A percentile compares a stretch with the other conserved stretches of the same genome.
Evolutionary conservation across 2,329 filamentous ascomycete genomes (phyloP).

Genomic region (Elsinoe perseae): DNA sequence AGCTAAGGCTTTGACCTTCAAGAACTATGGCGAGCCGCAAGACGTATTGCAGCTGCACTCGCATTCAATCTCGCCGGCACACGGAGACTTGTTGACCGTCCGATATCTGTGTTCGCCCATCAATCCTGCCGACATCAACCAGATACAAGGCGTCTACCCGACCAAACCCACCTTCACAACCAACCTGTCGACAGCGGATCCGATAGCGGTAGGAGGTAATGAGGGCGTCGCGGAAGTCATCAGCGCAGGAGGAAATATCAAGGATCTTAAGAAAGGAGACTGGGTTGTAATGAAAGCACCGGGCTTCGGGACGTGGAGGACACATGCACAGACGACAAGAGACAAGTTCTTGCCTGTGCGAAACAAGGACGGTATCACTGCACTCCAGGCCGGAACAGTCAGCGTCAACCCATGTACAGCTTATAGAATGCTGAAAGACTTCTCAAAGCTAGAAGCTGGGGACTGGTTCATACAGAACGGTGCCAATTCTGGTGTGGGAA

Average conservation of each 20-base stretch:
- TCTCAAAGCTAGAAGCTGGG: slow-evolving; percentile 56
- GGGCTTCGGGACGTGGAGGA: slow-evolving; percentile 89
- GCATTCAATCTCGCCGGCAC: slow-evolving; percentile 68
- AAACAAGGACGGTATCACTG: slow-evolving; percentile 60
- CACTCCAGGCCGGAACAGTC: slow-evolving; percentile 77
- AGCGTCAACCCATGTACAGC: slow-evolving; percentile 90
- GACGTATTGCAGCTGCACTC: slow-evolving; percentile 63
- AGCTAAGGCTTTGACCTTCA: slow-evolving; percentile 72
- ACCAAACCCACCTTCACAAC: slow-evolving; percentile 71
- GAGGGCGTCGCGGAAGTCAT: slow-evolving; percentile 92
- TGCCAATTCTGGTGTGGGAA: slow-evolving; percentile 85
- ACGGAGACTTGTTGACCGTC: slow-evolving; percentile 65
- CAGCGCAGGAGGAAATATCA: slow-evolving; percentile 54
- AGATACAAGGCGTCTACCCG: slow-evolving; percentile 93
- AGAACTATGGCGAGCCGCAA: slow-evolving; percentile 64
- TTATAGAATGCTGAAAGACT: slow-evolving; percentile 85
- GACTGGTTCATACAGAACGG: slow-evolving; percentile 98
- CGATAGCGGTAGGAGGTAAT: slow-evolving; percentile 75
- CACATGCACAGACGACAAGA: slow-evolving; percentile 63
- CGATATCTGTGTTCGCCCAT: slow-evolving; percentile 85
- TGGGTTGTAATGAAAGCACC: slow-evolving; percentile 86
- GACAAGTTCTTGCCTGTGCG: slow-evolving; percentile 60
- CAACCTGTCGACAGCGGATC: slow-evolving; percentile 65
- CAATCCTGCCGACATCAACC: slow-evolving; percentile 97
- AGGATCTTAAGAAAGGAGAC: slow-evolving; percentile 64